Evolutionary conservation across 768 basidiomycete species (phyloP), one percentile per base, ranked within the genome.

Genomic region (Cystofilobasidium macerans): DNA sequence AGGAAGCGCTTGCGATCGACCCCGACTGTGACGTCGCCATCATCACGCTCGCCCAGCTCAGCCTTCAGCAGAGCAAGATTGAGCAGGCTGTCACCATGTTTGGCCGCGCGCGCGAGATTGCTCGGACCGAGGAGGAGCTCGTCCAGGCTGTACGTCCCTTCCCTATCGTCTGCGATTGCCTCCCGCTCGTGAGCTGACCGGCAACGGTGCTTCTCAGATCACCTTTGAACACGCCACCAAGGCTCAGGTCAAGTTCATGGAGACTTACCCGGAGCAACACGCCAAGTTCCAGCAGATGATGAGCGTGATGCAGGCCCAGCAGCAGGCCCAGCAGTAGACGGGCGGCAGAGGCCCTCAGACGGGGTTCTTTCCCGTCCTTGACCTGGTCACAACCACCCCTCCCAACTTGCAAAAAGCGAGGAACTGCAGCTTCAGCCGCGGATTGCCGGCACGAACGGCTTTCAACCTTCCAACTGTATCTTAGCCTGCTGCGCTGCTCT

Each of bases 1-100:
- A 85, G 64, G 88, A 98, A 75, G 95, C 95, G 0, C 80, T 99
- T 26, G 78, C 81, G 57, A 83, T 92, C 63, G 95, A 99, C 76
- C 80, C 88, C 14, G 91, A 92, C 70, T 98, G 94, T 76, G 95
- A 99, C 74, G 89, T 94, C 14, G 95, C 94, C 0, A 86, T 98
- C 6, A 90, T 91, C 22, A 97, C 93, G 0, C 83, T 98, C 33
- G 94, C 94, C 4, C 95, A 99, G 76, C 81, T 99, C 26, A 84
- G 83, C 67, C 76, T 98, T 69, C 94, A 98, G 77, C 90, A 93
- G 77, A 85, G 86, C 73, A 87, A 88, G 78, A 85, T 95, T 67
- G 84, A 87, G 45, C 81, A 85, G 67, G 95, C 94, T 1, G 83
- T 91, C 66, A 81, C 84, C 72, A 85, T 90, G 84, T 95, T 99